Evolutionary conservation across 1,284 basidiomycete genomes (phyloP).

Genomic region (Rhodofomes roseus): DNA sequence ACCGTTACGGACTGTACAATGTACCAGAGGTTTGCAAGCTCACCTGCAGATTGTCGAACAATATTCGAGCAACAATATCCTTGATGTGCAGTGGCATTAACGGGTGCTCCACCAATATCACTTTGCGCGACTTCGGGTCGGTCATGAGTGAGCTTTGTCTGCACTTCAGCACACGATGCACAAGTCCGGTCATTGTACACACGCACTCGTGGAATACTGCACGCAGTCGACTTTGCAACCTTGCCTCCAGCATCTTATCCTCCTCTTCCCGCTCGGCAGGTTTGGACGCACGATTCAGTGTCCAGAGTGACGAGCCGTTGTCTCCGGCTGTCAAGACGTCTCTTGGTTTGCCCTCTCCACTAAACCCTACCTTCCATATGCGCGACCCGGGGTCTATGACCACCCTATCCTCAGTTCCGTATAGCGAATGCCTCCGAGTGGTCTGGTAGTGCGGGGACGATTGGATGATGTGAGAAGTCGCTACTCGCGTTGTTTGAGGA

Average conservation of each 20-base stretch:
- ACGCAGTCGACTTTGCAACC: slow-evolving; percentile 66
- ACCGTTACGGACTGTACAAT: slow-evolving; percentile 5
- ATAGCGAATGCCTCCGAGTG: slow-evolving; percentile 73
- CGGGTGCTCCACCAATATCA: slow-evolving; percentile 90
- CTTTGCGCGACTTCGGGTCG: slow-evolving; percentile 91
- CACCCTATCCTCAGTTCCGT: slow-evolving; percentile 84
- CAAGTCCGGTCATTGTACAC: background rate
- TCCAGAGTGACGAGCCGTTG: slow-evolving; percentile 52
- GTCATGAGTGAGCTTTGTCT: slow-evolving; percentile 76
- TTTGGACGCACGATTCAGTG: slow-evolving; percentile 50
- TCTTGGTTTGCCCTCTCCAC: slow-evolving; percentile 80
- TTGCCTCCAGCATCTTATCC: slow-evolving; percentile 64
- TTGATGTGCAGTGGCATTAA: slow-evolving; percentile 85
- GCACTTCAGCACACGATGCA: slow-evolving; percentile 13
- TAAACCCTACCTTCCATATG: slow-evolving; percentile 88
- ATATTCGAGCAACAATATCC: slow-evolving; percentile 78
- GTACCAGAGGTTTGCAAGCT: slow-evolving; percentile 11
- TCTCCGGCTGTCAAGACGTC: slow-evolving; percentile 63
- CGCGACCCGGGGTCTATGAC: slow-evolving; percentile 82
- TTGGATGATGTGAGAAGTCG: slow-evolving; percentile 48
- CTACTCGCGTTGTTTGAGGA: slow-evolving; percentile 47
- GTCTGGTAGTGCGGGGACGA: slow-evolving; percentile 76
- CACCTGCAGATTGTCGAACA: slow-evolving; percentile 91
- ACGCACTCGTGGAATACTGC: slow-evolving; percentile 85
- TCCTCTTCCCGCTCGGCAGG: slow-evolving; percentile 64